Conservation (phyloP, 352 stramenopile species). For the Aphanomyces invadans region DNA sequence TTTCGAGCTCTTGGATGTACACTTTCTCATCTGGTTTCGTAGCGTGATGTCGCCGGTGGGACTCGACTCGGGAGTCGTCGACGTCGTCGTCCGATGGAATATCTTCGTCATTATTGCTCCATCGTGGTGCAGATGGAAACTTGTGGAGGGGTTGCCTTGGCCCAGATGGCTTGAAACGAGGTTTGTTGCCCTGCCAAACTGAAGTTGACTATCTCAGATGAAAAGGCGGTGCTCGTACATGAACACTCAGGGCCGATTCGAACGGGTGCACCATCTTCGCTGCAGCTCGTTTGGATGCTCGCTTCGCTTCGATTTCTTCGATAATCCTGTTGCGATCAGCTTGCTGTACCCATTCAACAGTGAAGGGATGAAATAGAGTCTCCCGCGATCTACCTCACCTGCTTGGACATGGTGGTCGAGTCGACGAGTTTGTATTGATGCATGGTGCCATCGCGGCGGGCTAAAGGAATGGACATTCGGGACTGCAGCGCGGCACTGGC, state of each 20-base stretch:
- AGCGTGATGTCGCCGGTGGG: background rate
- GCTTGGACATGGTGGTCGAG: background rate
- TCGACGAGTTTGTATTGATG: constrained; percentile 14
- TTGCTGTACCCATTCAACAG: background rate
- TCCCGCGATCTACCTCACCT: too few relatives aligned
- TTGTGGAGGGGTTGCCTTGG: background rate
- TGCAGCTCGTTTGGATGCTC: background rate
- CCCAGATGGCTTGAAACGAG: background rate
- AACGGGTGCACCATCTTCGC: constrained; percentile 10
- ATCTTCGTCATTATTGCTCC: background rate
- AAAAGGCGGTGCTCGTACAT: background rate
- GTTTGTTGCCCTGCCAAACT: background rate
- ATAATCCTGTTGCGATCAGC: constrained; percentile 15
- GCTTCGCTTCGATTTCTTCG: constrained; percentile 20
- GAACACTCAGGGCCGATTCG: background rate
- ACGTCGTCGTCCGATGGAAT: too few relatives aligned
- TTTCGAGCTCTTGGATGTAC: constrained; percentile 10
- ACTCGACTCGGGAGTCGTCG: background rate
- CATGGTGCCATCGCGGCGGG: background rate
- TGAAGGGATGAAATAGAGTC: too few relatives aligned
- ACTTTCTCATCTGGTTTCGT: background rate
- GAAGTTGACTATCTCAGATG: background rate
- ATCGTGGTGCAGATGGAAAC: background rate
- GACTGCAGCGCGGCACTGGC: constrained; percentile 16
- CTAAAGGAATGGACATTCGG: constrained; percentile 7